Percentiles rank a stretch among this genome's conserved stretches.
phyloP scores from a whole-genome alignment of 805 yeast genomes.

The Debaryomyces maramus region DNA sequence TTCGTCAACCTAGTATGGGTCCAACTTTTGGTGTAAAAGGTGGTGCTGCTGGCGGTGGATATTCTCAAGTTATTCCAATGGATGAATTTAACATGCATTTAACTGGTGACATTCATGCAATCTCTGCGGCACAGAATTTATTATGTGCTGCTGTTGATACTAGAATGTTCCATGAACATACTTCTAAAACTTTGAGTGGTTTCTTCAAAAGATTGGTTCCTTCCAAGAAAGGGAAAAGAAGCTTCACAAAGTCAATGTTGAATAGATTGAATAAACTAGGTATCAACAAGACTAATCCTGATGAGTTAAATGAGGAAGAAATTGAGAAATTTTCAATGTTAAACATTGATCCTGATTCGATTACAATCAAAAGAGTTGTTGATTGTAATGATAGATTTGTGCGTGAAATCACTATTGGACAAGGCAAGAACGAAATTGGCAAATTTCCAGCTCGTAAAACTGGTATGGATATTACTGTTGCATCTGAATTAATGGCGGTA shows the following conservation, averaged over 20 bases:
- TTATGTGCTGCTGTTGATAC: slow-evolving; percentile 97
- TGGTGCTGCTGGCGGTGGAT: slow-evolving; percentile 99
- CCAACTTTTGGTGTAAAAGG: slow-evolving; percentile 99
- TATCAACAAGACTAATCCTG: slow-evolving; percentile 77
- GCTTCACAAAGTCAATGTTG: slow-evolving; percentile 76
- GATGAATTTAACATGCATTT: slow-evolving; percentile 97
- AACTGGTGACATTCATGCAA: slow-evolving; percentile 97
- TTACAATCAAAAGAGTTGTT: slow-evolving; percentile 90
- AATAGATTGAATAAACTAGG: slow-evolving; percentile 78
- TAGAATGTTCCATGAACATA: slow-evolving; percentile 90
- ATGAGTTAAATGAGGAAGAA: slow-evolving; percentile 77
- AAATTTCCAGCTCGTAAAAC: slow-evolving; percentile 82
- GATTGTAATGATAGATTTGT: slow-evolving; percentile 92
- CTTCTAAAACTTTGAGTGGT: slow-evolving; percentile 76
- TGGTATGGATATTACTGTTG: slow-evolving; percentile 96
- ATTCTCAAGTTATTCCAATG: slow-evolving; percentile 97
- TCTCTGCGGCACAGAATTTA: slow-evolving; percentile 88
- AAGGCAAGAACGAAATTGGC: slow-evolving; percentile 79
- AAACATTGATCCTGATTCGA: slow-evolving; percentile 85
- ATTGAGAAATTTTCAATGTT: slow-evolving; percentile 72
- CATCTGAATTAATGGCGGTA: slow-evolving; percentile 95
- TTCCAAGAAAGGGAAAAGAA: slow-evolving; percentile 73
- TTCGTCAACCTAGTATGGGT: slow-evolving; percentile 98
- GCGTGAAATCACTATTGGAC: slow-evolving; percentile 85
- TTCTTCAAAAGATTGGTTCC: slow-evolving; percentile 87